These are phyloP conservation scores for Diplodia corticola DNA, from an alignment of 2,329 filamentous ascomycete genomes.

Conservation along the genomic window DNA sequence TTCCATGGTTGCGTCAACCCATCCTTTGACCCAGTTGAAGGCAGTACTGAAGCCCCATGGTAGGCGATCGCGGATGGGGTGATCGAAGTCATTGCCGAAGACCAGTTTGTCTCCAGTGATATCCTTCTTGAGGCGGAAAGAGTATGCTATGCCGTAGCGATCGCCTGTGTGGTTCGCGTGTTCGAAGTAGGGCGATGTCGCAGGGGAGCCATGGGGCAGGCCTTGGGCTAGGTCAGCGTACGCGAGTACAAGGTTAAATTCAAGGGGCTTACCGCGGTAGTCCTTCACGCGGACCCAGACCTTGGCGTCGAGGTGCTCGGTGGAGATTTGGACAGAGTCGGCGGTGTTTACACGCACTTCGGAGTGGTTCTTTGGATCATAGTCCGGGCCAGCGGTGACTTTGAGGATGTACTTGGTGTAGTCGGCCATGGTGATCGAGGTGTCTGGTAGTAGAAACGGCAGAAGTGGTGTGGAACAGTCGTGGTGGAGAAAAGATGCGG, in stretches of 20 bases:
- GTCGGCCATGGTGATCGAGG: constrained; percentile 52
- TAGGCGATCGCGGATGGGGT: constrained; percentile 80
- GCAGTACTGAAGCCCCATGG: constrained; percentile 85
- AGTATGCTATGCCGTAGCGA: constrained; percentile 81
- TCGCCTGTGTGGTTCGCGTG: constrained; percentile 69
- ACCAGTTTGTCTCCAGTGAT: constrained; percentile 74
- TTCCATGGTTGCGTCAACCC: constrained; percentile 86
- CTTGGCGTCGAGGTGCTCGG: constrained; percentile 63
- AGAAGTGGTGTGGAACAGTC: not conserved
- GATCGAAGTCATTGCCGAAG: constrained; percentile 95
- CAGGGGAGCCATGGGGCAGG: constrained; percentile 69
- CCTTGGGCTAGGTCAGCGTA: constrained; percentile 47
- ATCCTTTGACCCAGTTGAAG: constrained; percentile 83
- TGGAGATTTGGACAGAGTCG: constrained; percentile 62
- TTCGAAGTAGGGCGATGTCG: constrained; percentile 75
- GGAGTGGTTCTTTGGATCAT: constrained; percentile 71
- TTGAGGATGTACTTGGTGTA: constrained; percentile 69
- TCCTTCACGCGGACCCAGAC: constrained; percentile 74
- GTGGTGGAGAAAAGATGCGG: not conserved
- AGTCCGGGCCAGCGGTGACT: constrained; percentile 77
- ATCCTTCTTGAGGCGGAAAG: constrained; percentile 68
- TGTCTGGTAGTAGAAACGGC: not conserved
- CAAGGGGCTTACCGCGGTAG: constrained; percentile 48
- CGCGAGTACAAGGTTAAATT: not conserved
- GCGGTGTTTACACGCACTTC: constrained; percentile 74